Percentiles rank a stretch among this genome's conserved stretches.
These are phyloP conservation scores for Primulina huaijiensis DNA, from an alignment of 257 asterid species.

Conservation along the genomic window DNA sequence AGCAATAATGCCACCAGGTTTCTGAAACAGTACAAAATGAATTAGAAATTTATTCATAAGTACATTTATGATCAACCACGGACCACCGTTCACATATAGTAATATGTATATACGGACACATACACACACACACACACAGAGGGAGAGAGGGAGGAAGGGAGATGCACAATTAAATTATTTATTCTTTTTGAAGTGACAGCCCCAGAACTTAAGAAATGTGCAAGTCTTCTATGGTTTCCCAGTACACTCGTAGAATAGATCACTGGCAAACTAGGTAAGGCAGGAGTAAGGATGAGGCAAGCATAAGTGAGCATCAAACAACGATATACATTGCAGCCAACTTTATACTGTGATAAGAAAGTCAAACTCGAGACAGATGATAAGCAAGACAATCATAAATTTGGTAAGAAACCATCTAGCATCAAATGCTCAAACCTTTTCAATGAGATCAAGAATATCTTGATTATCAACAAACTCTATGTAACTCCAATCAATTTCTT, in stretches of 20 bases:
- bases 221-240: no score
- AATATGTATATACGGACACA: background rate
- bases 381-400: background rate
- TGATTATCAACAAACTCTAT: constrained; percentile 84
- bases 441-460: constrained; percentile 91
- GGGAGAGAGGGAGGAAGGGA: background rate
- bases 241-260: no score
- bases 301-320: no score
- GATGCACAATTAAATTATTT: background rate
- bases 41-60: constrained; percentile 20
- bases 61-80: background rate
- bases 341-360: no score
- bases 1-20: constrained; percentile 95
- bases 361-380: background rate
- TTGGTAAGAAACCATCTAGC: constrained; percentile 9
- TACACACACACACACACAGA: no score
- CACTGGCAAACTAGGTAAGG: no score
- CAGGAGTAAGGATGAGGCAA: no score
- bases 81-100: background rate
- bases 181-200: no score
- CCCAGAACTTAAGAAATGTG: no score
- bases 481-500: constrained; percentile 93
- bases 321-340: no score
- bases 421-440: constrained; percentile 49
- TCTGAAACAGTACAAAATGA: constrained; percentile 45